Percentiles rank a stretch among this genome's conserved stretches.
Conservation (phyloP, 2,329 filamentous ascomycete species). For the Hypocreales sp. region DNA sequence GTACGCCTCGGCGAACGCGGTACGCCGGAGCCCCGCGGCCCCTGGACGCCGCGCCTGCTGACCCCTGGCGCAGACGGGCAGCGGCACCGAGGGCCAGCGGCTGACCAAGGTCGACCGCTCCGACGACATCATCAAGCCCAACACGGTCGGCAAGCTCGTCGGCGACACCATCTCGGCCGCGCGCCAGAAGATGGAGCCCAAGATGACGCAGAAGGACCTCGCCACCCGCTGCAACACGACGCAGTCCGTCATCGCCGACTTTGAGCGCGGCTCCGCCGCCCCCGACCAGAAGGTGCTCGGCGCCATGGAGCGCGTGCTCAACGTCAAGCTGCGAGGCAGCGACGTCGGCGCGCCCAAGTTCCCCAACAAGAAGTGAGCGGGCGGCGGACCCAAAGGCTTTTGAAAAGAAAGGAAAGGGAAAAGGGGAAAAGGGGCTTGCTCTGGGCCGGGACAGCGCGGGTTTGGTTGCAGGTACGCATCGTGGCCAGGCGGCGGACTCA, state of each 20-base stretch:
- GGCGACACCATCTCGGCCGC: conserved; percentile 70
- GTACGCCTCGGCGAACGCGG: conserved; percentile 53
- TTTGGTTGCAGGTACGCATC: too few species aligned
- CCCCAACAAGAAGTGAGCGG: conserved; percentile 47
- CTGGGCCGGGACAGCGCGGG: too few species aligned
- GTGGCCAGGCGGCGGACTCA: too few species aligned
- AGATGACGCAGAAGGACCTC: conserved; percentile 86
- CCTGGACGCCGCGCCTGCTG: neutral
- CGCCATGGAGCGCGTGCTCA: conserved; percentile 70
- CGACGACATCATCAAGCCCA: conserved; percentile 96
- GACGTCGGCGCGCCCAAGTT: conserved; percentile 80
- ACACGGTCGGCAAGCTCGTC: conserved; percentile 70
- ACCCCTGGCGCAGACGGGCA: conserved; percentile 8
- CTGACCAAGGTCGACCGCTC: conserved; percentile 94
- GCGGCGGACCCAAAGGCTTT: too few species aligned
- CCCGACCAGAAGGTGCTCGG: conserved; percentile 74
- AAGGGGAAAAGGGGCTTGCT: too few species aligned
- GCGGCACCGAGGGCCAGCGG: conserved; percentile 63
- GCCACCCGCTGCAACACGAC: conserved; percentile 86
- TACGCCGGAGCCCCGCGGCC: conserved; percentile 9
- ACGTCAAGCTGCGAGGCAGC: conserved; percentile 71
- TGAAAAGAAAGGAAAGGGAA: too few species aligned
- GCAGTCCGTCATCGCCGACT: conserved; percentile 61
- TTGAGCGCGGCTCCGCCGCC: conserved; percentile 64
- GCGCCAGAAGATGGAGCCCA: conserved; percentile 70